Evolutionary conservation across 148 eudicot genomes (phyloP), one percentile per base, ranked within the genome.

Genomic region (Rhododendron kiyosumense): DNA sequence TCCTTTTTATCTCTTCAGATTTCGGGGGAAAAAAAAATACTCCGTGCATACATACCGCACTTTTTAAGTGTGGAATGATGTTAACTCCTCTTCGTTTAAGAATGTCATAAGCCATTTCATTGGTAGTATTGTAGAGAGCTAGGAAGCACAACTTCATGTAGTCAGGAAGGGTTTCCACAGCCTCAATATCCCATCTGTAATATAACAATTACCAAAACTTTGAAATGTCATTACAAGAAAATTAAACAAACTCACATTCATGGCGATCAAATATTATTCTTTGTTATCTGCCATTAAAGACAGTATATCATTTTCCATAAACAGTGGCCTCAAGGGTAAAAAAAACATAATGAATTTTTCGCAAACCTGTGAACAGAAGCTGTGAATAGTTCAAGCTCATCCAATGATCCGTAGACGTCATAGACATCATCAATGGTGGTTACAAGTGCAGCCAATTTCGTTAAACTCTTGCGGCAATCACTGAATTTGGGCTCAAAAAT

Each of bases 391-490:
- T 17, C 59, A 15, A 90, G 86, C 51, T 90, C 92, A 4, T 88
- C 88, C 17, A 86, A 51, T 3, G 85, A 61, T 8, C 90, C 88
- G 71, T 87, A 85, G 36, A 79, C 38, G 41, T 90, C 90, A 24
- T 90, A 90, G 18, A 89, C 83, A 26, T 90, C 92, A 81, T 90
- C 92, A 12, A 90, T 78, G 22, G 51, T 49, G 0, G 89, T 63
- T 28, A 83, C 30, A 32, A 85, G 76, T n/a, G 77, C 74, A 2
- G 7, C 20, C 1, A 81, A 69, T 54, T 90, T 85, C 4, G 88
- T 69, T 45, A 89, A 24, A 2, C 77, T 67, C 79, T 43, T 89
- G 2, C 90, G 86, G 10, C 61, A 46, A 15, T 10, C 7, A 52
- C 88, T 74, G 41, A 81, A 78, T n/a, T 86, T 51, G 24, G 88